Base-by-base conservation (phyloP, 1,139 yeast species). In the Trichomonascaceae sp. region DNA sequence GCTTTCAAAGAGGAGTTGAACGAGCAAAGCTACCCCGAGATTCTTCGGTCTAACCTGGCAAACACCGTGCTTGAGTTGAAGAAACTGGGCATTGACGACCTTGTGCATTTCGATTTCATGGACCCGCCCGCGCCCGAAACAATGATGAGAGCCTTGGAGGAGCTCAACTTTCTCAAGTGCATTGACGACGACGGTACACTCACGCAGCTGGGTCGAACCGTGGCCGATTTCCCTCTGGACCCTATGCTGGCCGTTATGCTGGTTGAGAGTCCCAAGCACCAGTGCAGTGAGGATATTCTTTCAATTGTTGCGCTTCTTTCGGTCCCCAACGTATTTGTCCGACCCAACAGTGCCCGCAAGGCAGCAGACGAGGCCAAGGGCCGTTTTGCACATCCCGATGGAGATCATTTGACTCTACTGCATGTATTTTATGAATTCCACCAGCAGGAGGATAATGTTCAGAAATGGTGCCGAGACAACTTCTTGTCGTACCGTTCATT, bases 71-170 rank as follows among this genome's bases (percentile, higher is more conserved):
- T 89, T 41, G 94, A 89, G 56, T 67, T 89, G 57, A 89, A 89
- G 57, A 89, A 89, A 59, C 69, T 89, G 41, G 97, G 97, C 15
- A 72, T 89, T 45, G 95, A 89, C 53, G 98, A 89, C 59, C 71
- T 89, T 53, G 98, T 89, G 22, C 97, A 89, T 59, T 89, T 89
- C 54, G 98, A 89, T 57, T 89, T 89, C 52, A 89, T 89, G 95
- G 98, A 89, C 53, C 97, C 98, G 5, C 98, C 98, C n/a, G 97
- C 98, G 1, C 97, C 97, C 4, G 98, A 89, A 59, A 89, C 98
- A 5, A 89, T 89, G 98, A 87, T 89, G 97, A 71, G 97, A 56
- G 97, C 98, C 0, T 65, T 89, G 46, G 98, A 89, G 59, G 98
- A 89, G 57, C 69, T 89, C 51, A 87, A 89, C 53, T 89, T 84